Conservation (phyloP, 345 rosid genomes). For the Citropsis articulata region DNA sequence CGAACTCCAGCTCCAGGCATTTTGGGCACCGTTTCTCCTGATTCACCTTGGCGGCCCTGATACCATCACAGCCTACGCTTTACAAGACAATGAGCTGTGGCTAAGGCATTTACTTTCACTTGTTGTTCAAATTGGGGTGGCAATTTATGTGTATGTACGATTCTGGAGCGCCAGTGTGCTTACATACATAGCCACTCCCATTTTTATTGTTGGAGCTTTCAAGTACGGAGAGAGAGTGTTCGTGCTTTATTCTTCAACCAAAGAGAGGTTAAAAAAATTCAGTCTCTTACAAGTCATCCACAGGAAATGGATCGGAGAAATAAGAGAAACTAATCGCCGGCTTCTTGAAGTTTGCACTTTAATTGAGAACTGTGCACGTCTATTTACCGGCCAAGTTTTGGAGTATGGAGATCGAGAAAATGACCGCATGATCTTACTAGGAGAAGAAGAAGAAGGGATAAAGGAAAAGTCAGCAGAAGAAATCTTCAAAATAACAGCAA, state of each 20-base stretch:
- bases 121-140: conserved; percentile 16
- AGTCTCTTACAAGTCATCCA: neutral
- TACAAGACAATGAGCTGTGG: conserved; percentile 43
- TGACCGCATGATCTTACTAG: too few species aligned
- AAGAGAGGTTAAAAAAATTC: conserved; percentile 22
- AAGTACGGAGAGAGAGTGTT: conserved; percentile 44
- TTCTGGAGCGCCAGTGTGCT: conserved; percentile 11
- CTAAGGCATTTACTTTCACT: conserved; percentile 29
- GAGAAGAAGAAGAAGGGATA: too few species aligned
- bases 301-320: too few species aligned
- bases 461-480: neutral
- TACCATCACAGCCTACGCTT: conserved; percentile 33
- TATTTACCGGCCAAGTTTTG: too few species aligned
- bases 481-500: conserved; percentile 8
- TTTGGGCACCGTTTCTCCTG: conserved; percentile 39
- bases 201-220: conserved; percentile 23
- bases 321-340: too few species aligned
- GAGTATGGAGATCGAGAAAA: too few species aligned
- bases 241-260: conserved; percentile 31
- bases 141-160: conserved; percentile 11
- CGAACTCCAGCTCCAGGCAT: conserved; percentile 4
- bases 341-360: too few species aligned
- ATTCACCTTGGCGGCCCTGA: conserved; percentile 44
- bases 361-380: too few species aligned
- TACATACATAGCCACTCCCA: conserved; percentile 9